Evolutionary conservation across 306 rosid genomes (phyloP).

Genomic region (Quillaja saponaria): DNA sequence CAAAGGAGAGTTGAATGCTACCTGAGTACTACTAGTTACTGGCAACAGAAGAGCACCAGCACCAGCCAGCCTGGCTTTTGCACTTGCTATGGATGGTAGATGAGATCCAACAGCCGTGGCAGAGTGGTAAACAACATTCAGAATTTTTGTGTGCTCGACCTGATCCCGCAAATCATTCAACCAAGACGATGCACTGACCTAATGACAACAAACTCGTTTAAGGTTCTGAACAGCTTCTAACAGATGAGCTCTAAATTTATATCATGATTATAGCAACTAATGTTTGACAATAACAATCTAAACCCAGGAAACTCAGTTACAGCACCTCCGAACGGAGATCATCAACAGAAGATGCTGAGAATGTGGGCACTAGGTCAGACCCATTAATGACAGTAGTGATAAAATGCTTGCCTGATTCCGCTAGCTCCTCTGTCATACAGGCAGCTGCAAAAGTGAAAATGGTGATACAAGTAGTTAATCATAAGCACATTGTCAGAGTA

Average conservation of each 20-base stretch:
- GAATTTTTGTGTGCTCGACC: slow-evolving; percentile 82
- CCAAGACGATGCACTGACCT: slow-evolving; percentile 97
- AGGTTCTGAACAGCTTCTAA: slow-evolving; percentile 2
- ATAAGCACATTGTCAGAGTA: background rate
- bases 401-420: slow-evolving; percentile 94
- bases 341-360: slow-evolving; percentile 85
- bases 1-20: slow-evolving; percentile 24
- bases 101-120: slow-evolving; percentile 93
- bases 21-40: slow-evolving; percentile 93
- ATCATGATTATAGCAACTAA: background rate
- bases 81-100: slow-evolving; percentile 85
- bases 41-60: slow-evolving; percentile 89
- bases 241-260: background rate
- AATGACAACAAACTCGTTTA: slow-evolving; percentile 25
- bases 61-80: slow-evolving; percentile 85
- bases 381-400: slow-evolving; percentile 87
- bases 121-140: slow-evolving; percentile 88
- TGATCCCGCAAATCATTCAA: slow-evolving; percentile 89
- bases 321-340: slow-evolving; percentile 91
- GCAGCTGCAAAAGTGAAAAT: slow-evolving; percentile 72
- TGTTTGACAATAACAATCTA: slow-evolving; percentile 13
- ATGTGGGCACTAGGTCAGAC: slow-evolving; percentile 95
- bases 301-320: slow-evolving; percentile 16
- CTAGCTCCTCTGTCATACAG: slow-evolving; percentile 95
- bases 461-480: slow-evolving; percentile 24